Percentiles rank a stretch among this genome's conserved stretches.
Conservation (phyloP, 2,329 filamentous ascomycete genomes). For the Clonostachys rhizophaga region DNA sequence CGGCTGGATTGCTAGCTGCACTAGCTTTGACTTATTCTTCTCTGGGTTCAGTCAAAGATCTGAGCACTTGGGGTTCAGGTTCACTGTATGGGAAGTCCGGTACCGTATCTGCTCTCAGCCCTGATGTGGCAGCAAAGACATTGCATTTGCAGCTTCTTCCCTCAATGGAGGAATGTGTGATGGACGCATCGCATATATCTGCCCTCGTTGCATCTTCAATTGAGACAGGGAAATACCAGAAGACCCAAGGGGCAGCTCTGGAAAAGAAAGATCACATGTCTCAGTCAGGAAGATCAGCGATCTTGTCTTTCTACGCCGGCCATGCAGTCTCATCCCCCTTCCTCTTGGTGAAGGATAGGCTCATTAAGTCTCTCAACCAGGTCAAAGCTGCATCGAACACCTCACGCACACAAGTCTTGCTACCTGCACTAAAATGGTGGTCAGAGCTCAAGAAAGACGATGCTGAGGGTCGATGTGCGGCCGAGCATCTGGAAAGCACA, state of each 20-base stretch:
- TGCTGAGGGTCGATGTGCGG: slow-evolving; percentile 32
- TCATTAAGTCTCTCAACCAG: slow-evolving; percentile 69
- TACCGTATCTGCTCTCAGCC: slow-evolving; percentile 2
- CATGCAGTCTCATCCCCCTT: slow-evolving; percentile 69
- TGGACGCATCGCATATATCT: slow-evolving; percentile 69
- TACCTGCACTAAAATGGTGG: slow-evolving; percentile 73
- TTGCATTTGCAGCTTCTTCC: slow-evolving; percentile 66
- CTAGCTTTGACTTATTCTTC: slow-evolving; percentile 44
- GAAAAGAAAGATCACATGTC: slow-evolving; percentile 46
- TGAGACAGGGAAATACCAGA: slow-evolving; percentile 32
- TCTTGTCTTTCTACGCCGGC: slow-evolving; percentile 69
- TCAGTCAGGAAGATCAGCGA: slow-evolving; percentile 55
- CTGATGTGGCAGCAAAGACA: slow-evolving; percentile 17
- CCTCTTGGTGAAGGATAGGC: slow-evolving; percentile 60
- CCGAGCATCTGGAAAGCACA: slow-evolving; percentile 34
- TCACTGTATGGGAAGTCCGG: slow-evolving; percentile 57
- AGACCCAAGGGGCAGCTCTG: slow-evolving; percentile 18
- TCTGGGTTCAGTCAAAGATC: slow-evolving; percentile 27
- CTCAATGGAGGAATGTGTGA: slow-evolving; percentile 76
- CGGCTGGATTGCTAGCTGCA: slow-evolving; percentile 60
- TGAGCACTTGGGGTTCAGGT: slow-evolving; percentile 53
- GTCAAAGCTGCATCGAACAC: slow-evolving; percentile 67
- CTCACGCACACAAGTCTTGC: slow-evolving; percentile 68
- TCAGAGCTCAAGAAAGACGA: slow-evolving; percentile 46
- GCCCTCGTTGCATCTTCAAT: slow-evolving; percentile 47